These are phyloP conservation scores for Bocquillonia castaneifolia DNA, from an alignment of 441 rosid species.

Conservation along the genomic window DNA sequence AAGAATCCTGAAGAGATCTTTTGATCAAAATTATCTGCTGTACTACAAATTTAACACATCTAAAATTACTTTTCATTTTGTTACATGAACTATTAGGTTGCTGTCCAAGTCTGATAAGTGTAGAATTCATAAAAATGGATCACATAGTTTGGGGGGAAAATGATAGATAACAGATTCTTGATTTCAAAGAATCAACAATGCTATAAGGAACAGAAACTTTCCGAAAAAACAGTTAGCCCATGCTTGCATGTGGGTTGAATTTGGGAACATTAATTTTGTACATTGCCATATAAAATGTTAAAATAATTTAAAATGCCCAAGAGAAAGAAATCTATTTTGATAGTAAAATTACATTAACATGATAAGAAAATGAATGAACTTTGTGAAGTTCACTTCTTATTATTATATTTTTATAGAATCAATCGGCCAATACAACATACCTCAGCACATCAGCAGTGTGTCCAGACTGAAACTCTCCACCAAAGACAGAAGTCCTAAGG, in stretches of 20 bases:
- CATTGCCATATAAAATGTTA: no score
- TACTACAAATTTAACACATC: background rate
- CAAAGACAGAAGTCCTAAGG: conserved; percentile 86
- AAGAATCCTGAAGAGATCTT: conserved; percentile 13
- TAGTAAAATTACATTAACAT: background rate
- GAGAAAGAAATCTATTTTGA: no score
- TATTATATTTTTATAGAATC: no score
- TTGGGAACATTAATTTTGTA: background rate
- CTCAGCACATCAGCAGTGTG: conserved; percentile 91
- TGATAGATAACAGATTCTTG: background rate
- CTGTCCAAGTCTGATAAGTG: background rate
- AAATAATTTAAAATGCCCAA: no score
- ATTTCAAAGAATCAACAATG: background rate
- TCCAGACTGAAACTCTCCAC: conserved; percentile 96
- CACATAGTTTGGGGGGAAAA: background rate
- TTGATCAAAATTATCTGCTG: background rate
- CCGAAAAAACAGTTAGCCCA: background rate
- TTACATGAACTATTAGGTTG: background rate
- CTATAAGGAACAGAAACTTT: background rate
- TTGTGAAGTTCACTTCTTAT: conserved; percentile 8
- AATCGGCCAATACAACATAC: no score
- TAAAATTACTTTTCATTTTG: background rate
- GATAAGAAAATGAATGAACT: background rate
- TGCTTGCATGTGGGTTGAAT: background rate
- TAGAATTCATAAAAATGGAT: background rate